Conservation (phyloP, 345 rosid species). For the Punica granatum region DNA sequence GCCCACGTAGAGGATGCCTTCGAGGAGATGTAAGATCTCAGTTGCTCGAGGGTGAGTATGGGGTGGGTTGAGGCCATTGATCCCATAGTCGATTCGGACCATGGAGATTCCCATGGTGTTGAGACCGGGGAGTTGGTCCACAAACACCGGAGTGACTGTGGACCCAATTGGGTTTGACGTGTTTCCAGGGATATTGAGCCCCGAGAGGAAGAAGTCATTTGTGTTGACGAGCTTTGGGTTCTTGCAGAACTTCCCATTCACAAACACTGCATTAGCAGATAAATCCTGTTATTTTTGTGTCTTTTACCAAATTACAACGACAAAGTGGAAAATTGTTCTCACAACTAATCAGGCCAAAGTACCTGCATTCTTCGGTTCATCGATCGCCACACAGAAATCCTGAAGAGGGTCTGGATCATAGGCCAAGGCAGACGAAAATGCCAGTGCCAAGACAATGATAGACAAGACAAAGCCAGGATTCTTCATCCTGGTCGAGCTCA, state of each 20-base stretch:
- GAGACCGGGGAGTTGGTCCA: slow-evolving; percentile 11
- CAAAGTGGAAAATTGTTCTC: too few relatives aligned
- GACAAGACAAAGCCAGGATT: background rate
- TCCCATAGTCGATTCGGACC: slow-evolving; percentile 20
- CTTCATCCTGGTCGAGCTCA: slow-evolving; percentile 3
- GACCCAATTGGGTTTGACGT: slow-evolving; percentile 12
- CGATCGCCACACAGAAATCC: slow-evolving; percentile 21
- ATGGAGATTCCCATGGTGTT: slow-evolving; percentile 22
- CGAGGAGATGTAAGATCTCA: slow-evolving; percentile 19
- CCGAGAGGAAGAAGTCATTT: slow-evolving; percentile 16
- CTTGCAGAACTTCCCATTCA: slow-evolving; percentile 26
- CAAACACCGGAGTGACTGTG: slow-evolving; percentile 6
- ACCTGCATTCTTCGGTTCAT: slow-evolving; percentile 11
- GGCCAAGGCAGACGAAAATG: slow-evolving; percentile 10
- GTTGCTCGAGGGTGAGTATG: slow-evolving; percentile 29
- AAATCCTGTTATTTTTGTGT: background rate
- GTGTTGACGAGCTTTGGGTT: slow-evolving; percentile 14
- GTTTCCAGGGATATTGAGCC: slow-evolving; percentile 15
- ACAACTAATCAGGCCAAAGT: background rate
- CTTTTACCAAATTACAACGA: too few relatives aligned
- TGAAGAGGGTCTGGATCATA: slow-evolving; percentile 25
- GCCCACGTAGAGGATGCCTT: slow-evolving; percentile 31
- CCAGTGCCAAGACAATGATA: slow-evolving; percentile 15
- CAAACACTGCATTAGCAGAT: slow-evolving; percentile 14
- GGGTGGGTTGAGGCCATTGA: slow-evolving; percentile 26